These are phyloP conservation scores for Dryadomyces sulphureus DNA, from an alignment of 2,329 filamentous ascomycete species.

Conservation along the genomic window DNA sequence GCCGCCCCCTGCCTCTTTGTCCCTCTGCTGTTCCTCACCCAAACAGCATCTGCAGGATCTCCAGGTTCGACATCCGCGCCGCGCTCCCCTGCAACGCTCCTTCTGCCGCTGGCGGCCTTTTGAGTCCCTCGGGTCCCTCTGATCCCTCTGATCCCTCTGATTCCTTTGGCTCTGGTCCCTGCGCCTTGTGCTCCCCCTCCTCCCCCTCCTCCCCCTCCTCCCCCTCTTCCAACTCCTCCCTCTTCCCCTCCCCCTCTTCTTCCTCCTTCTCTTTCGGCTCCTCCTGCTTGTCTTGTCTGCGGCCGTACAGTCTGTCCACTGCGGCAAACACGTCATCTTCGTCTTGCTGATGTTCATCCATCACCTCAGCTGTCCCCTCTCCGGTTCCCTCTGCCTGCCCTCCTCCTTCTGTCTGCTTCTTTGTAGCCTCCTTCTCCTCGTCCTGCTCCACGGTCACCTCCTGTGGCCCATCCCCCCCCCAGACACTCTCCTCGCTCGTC, in stretches of 20 bases:
- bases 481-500: slow-evolving; percentile 3
- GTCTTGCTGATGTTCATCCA: background rate
- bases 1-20: too few species aligned
- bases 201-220: too few species aligned
- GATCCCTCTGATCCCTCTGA: too few species aligned
- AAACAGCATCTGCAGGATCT: background rate
- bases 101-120: too few species aligned
- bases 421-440: background rate
- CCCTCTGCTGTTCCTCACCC: background rate
- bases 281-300: background rate
- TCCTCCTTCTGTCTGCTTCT: background rate
- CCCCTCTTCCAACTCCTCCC: background rate
- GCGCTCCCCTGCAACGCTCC: too few species aligned
- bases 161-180: too few species aligned
- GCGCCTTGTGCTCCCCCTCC: background rate
- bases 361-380: background rate
- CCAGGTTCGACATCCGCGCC: too few species aligned
- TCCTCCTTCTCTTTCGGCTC: background rate
- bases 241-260: background rate
- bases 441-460: background rate
- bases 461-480: background rate
- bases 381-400: background rate
- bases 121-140: too few species aligned
- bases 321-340: slow-evolving; percentile 2
- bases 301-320: slow-evolving; percentile 1